Evolutionary conservation across 225 moss, liverwort and hornwort species (phyloP), one percentile per base, ranked within the genome.

Genomic region (Takakia lepidozioides): DNA sequence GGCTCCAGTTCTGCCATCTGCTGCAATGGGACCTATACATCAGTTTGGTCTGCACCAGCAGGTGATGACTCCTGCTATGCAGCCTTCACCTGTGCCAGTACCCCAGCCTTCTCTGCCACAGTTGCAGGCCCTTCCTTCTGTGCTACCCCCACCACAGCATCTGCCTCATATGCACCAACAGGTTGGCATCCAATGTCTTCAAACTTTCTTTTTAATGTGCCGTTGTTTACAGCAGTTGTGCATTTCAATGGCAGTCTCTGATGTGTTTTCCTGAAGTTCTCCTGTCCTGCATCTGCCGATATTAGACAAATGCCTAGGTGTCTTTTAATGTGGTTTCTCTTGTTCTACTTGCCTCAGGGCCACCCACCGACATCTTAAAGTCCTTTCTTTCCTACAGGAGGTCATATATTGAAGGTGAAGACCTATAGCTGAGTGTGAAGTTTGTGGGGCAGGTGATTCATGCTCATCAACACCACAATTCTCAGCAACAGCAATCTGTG

Each of bases 11-110:
- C 59, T 85, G 62, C 80, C 80, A 13, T 79, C 70, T 62, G 75
- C 58, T 19, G 76, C 70, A 42, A 73, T 77, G 48, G 61, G 85
- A 66, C 61, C 78, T 39, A 64, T 85, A 39, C 85, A 76, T 54
- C 92, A 72, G 62, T 83, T 70, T 34, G 66, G 80, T 54, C 63
- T 84, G 45, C 91, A 84, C 67, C 92, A 83, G 40, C 92, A 81
- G 53, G 69, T 68, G 32, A 48, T 74, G 70, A 50, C 78, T 41
- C 64, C 77, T 64, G 63, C 56, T 18, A 52, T 82, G 60, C 85
- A 82, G 66, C 54, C 71, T 25, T 63, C 85, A 60, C 77, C 80
- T 21, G 38, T 61, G 24, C 58, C 63, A 29, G 67, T 67, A 42
- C 61, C 75, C 20, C 83, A 75, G 60, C 45, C 73, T 56, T 61